Percentiles rank a stretch among this genome's conserved stretches.
Evolutionary conservation across 768 basidiomycete species (phyloP).

Genomic region (Boletus rubescentipes): DNA sequence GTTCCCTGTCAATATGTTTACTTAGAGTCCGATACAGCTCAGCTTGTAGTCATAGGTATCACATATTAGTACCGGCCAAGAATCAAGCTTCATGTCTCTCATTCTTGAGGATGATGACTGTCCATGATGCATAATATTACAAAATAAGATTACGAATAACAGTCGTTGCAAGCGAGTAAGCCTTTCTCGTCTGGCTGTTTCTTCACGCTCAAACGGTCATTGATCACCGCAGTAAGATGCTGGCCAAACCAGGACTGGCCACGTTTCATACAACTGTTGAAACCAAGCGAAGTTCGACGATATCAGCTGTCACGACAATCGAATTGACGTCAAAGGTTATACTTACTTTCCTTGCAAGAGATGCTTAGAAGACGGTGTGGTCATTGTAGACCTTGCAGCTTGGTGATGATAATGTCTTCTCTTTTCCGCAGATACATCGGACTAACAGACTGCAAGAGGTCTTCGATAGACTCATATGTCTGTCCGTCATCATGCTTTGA

Average conservation of each 20-base stretch:
- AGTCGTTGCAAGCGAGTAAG: too few species aligned
- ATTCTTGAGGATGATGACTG: not conserved
- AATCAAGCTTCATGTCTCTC: not conserved
- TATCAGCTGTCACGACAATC: slow-evolving; percentile 4
- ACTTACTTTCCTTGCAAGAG: slow-evolving; percentile 11
- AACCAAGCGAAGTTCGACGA: not conserved
- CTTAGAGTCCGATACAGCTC: not conserved
- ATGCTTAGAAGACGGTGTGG: not conserved
- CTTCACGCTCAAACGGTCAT: too few species aligned
- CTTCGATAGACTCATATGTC: slow-evolving; percentile 59
- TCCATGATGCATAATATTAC: slow-evolving; percentile 6
- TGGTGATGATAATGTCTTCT: slow-evolving; percentile 47
- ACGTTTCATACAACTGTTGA: not conserved
- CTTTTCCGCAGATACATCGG: slow-evolving; percentile 48
- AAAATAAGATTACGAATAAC: slow-evolving; percentile 16
- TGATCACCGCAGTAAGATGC: too few species aligned
- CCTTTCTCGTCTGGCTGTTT: too few species aligned
- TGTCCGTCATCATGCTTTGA: slow-evolving; percentile 26
- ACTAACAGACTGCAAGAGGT: slow-evolving; percentile 54
- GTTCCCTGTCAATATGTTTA: slow-evolving; percentile 8
- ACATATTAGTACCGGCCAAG: not conserved
- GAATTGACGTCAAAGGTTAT: not conserved
- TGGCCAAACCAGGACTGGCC: too few species aligned
- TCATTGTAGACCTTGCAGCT: slow-evolving; percentile 44
- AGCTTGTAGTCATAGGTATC: not conserved